Conservation (phyloP, 106 monocot genomes). For the Allium fistulosum region DNA sequence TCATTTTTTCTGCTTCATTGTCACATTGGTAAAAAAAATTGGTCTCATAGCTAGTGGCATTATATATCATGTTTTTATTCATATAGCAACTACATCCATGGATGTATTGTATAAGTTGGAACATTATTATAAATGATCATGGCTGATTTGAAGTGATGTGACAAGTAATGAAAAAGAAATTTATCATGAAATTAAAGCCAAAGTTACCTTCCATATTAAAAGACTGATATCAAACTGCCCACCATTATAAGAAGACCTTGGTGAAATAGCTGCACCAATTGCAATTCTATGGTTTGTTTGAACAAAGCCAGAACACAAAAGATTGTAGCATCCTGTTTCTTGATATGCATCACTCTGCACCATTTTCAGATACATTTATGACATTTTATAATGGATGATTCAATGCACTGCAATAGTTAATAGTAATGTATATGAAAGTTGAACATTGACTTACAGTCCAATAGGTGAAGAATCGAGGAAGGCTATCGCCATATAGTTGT, state of each 20-base stretch:
- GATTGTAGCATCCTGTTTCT: conserved; percentile 82
- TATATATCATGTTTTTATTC: background rate
- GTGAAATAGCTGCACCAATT: conserved; percentile 78
- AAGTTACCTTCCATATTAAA: conserved; percentile 68
- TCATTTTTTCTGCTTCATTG: background rate
- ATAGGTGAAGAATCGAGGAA: conserved; percentile 94
- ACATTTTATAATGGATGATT: background rate
- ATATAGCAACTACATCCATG: background rate
- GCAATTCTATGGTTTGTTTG: conserved; percentile 74
- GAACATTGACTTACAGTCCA: conserved; percentile 64
- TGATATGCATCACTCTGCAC: conserved; percentile 79
- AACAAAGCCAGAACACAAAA: conserved; percentile 81
- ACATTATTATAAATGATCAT: too few species aligned
- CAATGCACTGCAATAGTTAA: background rate
- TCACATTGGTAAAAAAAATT: background rate
- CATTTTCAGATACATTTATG: background rate
- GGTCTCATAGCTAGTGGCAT: background rate
- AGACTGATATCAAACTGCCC: conserved; percentile 79
- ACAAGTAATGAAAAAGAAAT: too few species aligned
- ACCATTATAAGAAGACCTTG: conserved; percentile 41
- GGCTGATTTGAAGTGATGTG: too few species aligned
- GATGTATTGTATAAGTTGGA: background rate
- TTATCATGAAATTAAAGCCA: background rate
- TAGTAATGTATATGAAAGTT: background rate
- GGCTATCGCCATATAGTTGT: conserved; percentile 69